Conservation (phyloP, 495 filamentous ascomycete species). For the Symbiotaphrina buchneri region DNA sequence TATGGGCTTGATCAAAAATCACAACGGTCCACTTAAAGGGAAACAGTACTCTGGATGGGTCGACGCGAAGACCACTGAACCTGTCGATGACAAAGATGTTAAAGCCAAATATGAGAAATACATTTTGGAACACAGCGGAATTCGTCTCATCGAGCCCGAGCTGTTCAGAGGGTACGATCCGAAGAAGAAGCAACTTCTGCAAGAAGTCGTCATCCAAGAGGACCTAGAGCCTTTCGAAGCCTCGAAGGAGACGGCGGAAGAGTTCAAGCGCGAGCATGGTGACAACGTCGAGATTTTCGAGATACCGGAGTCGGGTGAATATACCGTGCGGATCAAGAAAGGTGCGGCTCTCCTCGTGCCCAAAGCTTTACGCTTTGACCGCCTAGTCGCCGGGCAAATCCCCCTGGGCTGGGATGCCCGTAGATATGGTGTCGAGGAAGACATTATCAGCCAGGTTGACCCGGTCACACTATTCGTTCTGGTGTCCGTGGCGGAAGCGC, state of each 20-base stretch:
- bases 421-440: slow-evolving; percentile 86
- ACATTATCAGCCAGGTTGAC: slow-evolving; percentile 95
- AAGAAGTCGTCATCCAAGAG: slow-evolving; percentile 91
- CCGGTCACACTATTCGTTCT: slow-evolving; percentile 88
- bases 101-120: slow-evolving; percentile 91
- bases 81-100: slow-evolving; percentile 94
- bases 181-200: slow-evolving; percentile 92
- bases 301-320: slow-evolving; percentile 86
- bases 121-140: slow-evolving; percentile 91
- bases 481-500: slow-evolving; percentile 75
- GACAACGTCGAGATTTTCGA: slow-evolving; percentile 97
- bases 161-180: slow-evolving; percentile 95
- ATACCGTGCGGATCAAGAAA: slow-evolving; percentile 80
- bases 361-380: slow-evolving; percentile 92
- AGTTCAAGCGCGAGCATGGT: slow-evolving; percentile 90
- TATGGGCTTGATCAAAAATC: slow-evolving; percentile 97
- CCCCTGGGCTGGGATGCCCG: slow-evolving; percentile 94
- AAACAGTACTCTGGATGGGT: slow-evolving; percentile 96
- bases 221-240: slow-evolving; percentile 93
- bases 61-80: slow-evolving; percentile 78
- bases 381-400: slow-evolving; percentile 88
- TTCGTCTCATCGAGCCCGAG: slow-evolving; percentile 93
- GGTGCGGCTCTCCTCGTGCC: slow-evolving; percentile 84
- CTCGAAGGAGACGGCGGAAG: slow-evolving; percentile 89
- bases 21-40: slow-evolving; percentile 95